Conservation (phyloP, 176 grass and related monocot species). For the Triticum aestivum region IWGSC_CS_RefSeq_v2.1 NC_057808.1:566274757-566275256, state of each 20-base stretch:
- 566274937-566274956: constrained; percentile 73
- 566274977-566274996: constrained; percentile 66
- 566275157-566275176: constrained; percentile 40
- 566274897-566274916: constrained; percentile 81
- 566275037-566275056: constrained; percentile 89
- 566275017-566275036: constrained; percentile 95
- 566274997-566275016: constrained; percentile 75
- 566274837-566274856: constrained; percentile 58
- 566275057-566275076: constrained; percentile 97
- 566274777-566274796: constrained; percentile 21
- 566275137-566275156: constrained; percentile 48
- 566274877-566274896: constrained; percentile 74
- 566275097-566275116: constrained; percentile 74
- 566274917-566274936: constrained; percentile 64
- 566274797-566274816: constrained; percentile 42
- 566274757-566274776: neutral
- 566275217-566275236: neutral
- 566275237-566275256: neutral
- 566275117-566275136: constrained; percentile 91
- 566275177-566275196: neutral
- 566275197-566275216: neutral
- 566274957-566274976: constrained; percentile 92
- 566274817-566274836: constrained; percentile 90
- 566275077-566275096: constrained; percentile 84
- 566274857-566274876: constrained; percentile 42